A percentile compares a stretch with the other conserved stretches of the same genome.
Evolutionary conservation across 2,329 filamentous ascomycete species (phyloP).

Genomic region (Phialophora verrucosa): DNA sequence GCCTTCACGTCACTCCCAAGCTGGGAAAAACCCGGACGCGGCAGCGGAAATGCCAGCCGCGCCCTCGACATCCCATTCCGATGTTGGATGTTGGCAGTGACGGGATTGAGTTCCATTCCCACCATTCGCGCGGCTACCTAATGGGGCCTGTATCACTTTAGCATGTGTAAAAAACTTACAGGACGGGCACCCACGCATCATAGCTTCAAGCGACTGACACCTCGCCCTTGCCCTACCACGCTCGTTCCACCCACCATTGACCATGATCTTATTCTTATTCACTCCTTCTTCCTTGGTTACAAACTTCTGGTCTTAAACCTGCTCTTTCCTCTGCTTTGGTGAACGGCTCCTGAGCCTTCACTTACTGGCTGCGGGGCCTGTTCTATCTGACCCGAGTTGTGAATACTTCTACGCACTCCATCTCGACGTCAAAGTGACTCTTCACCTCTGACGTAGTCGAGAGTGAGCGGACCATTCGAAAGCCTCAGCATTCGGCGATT

Average conservation of each 20-base stretch:
- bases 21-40: neutral
- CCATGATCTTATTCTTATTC: conserved; percentile 9
- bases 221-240: conserved; percentile 14
- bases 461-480: neutral
- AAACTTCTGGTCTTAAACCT: neutral
- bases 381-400: neutral
- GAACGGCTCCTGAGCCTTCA: neutral
- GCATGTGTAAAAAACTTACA: conserved; percentile 7
- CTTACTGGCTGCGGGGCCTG: neutral
- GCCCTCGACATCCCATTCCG: conserved; percentile 3
- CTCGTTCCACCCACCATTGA: conserved; percentile 3
- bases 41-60: neutral
- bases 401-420: neutral
- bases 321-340: neutral
- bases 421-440: neutral
- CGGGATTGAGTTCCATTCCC: conserved; percentile 12
- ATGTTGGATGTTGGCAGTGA: conserved; percentile 12
- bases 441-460: neutral
- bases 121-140: neutral
- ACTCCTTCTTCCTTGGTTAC: neutral
- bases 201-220: neutral
- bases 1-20: conserved; percentile 2
- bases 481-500: neutral
- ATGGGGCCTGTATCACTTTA: conserved; percentile 6
- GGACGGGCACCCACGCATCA: neutral